These are phyloP conservation scores for Megacollybia marginata DNA, from an alignment of 768 basidiomycete genomes.

Conservation along the genomic window DNA sequence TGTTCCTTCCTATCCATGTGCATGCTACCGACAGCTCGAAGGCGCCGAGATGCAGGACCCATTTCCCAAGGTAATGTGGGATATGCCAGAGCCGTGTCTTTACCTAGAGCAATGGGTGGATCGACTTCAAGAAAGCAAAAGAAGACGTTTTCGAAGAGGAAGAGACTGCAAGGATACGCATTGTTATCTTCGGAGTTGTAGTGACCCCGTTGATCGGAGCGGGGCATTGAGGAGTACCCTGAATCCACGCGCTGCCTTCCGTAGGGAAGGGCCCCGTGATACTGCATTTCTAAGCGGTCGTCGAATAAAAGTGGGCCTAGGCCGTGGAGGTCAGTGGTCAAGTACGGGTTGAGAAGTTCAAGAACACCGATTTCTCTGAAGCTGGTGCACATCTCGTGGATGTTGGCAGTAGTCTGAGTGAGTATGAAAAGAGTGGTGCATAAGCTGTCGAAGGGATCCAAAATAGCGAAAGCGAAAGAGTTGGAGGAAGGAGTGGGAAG, in stretches of 20 bases:
- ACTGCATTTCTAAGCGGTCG: slow-evolving; percentile 11
- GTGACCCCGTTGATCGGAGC: not conserved
- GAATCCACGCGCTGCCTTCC: no score
- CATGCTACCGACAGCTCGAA: slow-evolving; percentile 19
- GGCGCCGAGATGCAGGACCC: slow-evolving; percentile 25
- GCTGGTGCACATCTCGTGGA: slow-evolving; percentile 29
- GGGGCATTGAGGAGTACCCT: not conserved
- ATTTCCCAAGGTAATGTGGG: slow-evolving; percentile 31
- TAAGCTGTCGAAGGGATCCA: slow-evolving; percentile 22
- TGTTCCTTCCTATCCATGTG: slow-evolving; percentile 1
- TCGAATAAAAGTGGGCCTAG: slow-evolving; percentile 25
- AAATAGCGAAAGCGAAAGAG: not conserved
- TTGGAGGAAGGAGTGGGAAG: not conserved
- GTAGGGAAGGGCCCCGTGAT: no score
- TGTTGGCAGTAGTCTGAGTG: slow-evolving; percentile 22
- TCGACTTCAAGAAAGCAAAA: slow-evolving; percentile 19
- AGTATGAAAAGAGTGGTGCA: slow-evolving; percentile 24
- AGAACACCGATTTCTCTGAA: slow-evolving; percentile 26
- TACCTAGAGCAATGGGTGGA: not conserved
- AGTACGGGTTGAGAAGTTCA: slow-evolving; percentile 19
- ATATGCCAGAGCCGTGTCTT: slow-evolving; percentile 10
- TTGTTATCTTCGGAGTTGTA: slow-evolving; percentile 16
- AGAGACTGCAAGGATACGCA: slow-evolving; percentile 19
- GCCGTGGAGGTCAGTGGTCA: slow-evolving; percentile 6
- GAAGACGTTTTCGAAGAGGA: slow-evolving; percentile 28